These are phyloP conservation scores for Fraxinus anomala DNA, from an alignment of 257 asterid genomes.

Conservation along the genomic window DNA sequence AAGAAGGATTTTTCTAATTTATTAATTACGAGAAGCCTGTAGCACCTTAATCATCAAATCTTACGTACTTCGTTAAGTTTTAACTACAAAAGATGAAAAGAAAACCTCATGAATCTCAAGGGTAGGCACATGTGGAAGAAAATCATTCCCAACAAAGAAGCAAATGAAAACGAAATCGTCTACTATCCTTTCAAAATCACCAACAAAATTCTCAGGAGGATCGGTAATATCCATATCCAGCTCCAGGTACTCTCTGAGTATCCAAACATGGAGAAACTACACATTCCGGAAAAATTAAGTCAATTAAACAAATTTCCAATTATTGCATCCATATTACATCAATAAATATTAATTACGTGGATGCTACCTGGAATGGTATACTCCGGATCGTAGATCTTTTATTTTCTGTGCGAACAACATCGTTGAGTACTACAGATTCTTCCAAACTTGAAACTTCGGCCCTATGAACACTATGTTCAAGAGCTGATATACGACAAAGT, in stretches of 20 bases:
- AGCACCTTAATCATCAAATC: not conserved
- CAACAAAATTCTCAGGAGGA: constrained; percentile 35
- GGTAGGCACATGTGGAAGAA: constrained; percentile 62
- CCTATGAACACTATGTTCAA: not conserved
- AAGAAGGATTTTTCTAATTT: not conserved
- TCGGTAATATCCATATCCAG: constrained; percentile 42
- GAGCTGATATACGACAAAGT: not conserved
- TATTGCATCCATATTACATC: not conserved
- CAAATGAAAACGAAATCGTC: constrained; percentile 69
- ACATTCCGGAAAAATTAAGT: not conserved
- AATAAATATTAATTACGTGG: not conserved
- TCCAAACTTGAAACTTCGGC: constrained; percentile 16
- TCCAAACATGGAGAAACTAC: constrained; percentile 57
- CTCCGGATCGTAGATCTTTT: constrained; percentile 1
- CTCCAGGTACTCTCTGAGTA: constrained; percentile 56
- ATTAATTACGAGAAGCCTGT: not conserved
- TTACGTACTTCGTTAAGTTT: not conserved
- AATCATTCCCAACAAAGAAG: constrained; percentile 73
- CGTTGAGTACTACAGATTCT: not conserved
- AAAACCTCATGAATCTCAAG: constrained; percentile 62
- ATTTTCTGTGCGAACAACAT: not conserved
- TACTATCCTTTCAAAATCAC: constrained; percentile 48
- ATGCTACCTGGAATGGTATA: constrained; percentile 30
- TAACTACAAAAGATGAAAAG: not conserved
- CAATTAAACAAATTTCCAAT: not conserved